Evolutionary conservation across 2,329 filamentous ascomycete species (phyloP), one percentile per base, ranked within the genome.

Genomic region (Apiospora malaysiana): DNA sequence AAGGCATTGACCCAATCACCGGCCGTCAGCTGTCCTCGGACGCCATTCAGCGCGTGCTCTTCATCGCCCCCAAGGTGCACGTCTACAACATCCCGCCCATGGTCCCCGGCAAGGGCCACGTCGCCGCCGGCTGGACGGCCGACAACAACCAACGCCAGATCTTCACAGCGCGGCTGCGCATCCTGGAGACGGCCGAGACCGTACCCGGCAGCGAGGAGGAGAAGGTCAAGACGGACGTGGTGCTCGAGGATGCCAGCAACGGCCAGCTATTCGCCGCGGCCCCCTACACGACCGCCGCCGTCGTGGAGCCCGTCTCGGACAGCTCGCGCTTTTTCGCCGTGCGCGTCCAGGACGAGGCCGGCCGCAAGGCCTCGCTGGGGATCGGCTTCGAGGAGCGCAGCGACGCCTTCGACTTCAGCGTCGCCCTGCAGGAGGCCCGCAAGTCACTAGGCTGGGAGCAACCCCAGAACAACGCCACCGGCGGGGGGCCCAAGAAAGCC

Each of bases 71-170:
- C 77, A 85, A 87, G 74, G 92, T 96, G 74, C 93, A 97, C 84
- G 88, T 97, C 85, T 97, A 97, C 87, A 90, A 92, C 78, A 94
- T 97, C 80, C 94, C 94, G 23, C 94, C 94, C 32, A 85, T 94
- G 71, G 87, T 91, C 63, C 92, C 91, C 23, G 94, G 90, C 76
- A 92, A 92, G 80, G 94, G 94, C 80, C 93, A 97, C 85, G 88
- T 87, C 46, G 94, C 94, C 71, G 87, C 91, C 16, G 84, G 88
- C 73, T 97, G 94, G 94, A 97, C 94, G 40, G 85, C 86, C 66
- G 88, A 91, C 72, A 88, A 90, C 72, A 86, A 88, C 74, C 87
- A 89, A 76, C 89, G 91, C 47, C 91, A 94, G 79, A 97, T 97
- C 83, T 97, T 97, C 85, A 95, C 93, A 67, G 93, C 92, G 59